Evolutionary conservation across 2,329 filamentous ascomycete genomes (phyloP), one percentile per base, ranked within the genome.

Genomic region (Penicillium sp.): DNA sequence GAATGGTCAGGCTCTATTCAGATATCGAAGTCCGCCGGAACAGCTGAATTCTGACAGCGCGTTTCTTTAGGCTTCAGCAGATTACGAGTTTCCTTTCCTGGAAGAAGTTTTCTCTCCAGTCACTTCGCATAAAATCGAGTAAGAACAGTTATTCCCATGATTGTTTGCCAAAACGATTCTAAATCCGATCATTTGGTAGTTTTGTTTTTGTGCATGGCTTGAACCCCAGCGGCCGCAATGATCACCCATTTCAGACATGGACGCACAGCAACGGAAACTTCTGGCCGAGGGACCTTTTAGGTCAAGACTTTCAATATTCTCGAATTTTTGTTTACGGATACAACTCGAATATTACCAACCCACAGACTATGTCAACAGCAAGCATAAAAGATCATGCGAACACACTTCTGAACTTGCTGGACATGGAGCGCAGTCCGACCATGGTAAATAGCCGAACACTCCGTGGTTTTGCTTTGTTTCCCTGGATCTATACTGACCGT

Each of bases 371-470:
- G 69, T 71, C 70, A 1, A 71, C 66, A 1, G 67, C 67, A 9
- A 65, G 67, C 41, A 67, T 72, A 47, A 68, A 69, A 16, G 70
- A 71, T 27, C 69, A 71, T 60, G 68, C 69, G 2, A 70, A 72
- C 55, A 70, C 66, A 0, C 39, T 71, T 38, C 40, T 72, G 57
- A 71, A 71, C 40, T 32, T 70, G 38, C 38, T 70, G 14, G 67
- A 70, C 48, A 58, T 70, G 59, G 67, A 70, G 56, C 62, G 67
- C 7, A 58, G 56, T 29, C 65, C 64, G 3, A 61, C 65, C n/a
- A 46, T 65, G 48, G 67, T 67, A 55, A 13, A 46, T 2, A 34
- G 31, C 13, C 10, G 10, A 34, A 11, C 31, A n/a, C 2, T 8
- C n/a, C 5, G 24, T 27, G 5, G 8, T 4, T 27, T 27, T 27